Conservation (phyloP, 2,329 filamentous ascomycete species). For the Fusarium sp. region DNA sequence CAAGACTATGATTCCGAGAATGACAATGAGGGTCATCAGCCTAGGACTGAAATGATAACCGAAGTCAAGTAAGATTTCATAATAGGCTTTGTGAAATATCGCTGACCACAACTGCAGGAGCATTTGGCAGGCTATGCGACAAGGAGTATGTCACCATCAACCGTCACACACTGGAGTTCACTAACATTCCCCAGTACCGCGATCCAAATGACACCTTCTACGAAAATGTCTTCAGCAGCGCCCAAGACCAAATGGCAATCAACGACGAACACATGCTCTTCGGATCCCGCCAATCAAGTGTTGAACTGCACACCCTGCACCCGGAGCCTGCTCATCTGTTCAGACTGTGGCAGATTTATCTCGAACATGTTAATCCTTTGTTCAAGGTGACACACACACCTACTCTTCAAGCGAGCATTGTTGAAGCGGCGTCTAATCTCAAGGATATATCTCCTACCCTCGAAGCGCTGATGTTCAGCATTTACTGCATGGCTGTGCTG, state of each 20-base stretch:
- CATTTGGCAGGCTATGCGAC: conserved; percentile 24
- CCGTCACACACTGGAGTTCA: no score
- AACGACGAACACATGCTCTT: conserved; percentile 64
- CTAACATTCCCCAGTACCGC: not conserved
- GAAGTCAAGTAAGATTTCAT: conserved; percentile 26
- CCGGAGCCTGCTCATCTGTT: conserved; percentile 59
- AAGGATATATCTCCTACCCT: conserved; percentile 53
- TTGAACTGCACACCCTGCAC: conserved; percentile 64
- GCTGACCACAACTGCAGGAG: not conserved
- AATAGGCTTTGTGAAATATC: accelerated
- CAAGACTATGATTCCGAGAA: conserved; percentile 13
- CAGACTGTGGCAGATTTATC: conserved; percentile 66
- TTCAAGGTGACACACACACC: conserved; percentile 69
- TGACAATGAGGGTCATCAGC: not conserved
- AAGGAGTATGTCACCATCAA: not conserved
- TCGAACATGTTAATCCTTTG: conserved; percentile 68
- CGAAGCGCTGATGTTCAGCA: conserved; percentile 67
- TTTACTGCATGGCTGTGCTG: conserved; percentile 58
- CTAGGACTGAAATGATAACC: conserved; percentile 1
- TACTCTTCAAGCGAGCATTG: conserved; percentile 62
- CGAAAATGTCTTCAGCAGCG: conserved; percentile 52
- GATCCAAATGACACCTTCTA: conserved; percentile 1
- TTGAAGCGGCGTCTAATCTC: conserved; percentile 60
- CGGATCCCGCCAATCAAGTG: conserved; percentile 53
- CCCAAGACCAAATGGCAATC: conserved; percentile 57